Evolutionary conservation across 352 stramenopile species (phyloP).

Genomic region (Albugo laibachii): DNA sequence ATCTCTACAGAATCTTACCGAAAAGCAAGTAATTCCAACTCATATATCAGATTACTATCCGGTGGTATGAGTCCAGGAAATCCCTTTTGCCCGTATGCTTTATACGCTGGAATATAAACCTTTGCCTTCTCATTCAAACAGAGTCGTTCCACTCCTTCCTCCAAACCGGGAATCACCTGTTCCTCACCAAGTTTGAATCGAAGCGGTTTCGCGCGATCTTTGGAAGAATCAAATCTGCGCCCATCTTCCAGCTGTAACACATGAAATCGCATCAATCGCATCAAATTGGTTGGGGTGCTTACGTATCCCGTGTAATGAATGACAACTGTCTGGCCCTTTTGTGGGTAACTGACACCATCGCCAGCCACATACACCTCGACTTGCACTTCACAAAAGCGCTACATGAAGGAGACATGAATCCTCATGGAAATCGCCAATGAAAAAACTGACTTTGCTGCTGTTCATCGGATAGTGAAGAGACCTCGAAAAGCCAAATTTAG

Average conservation of each 20-base stretch:
- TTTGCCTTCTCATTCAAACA: slow-evolving; percentile 76
- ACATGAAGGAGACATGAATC: not conserved
- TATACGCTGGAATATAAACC: slow-evolving; percentile 68
- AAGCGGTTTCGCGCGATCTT: slow-evolving; percentile 73
- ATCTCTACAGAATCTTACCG: slow-evolving; percentile 11
- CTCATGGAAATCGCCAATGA: too few relatives aligned
- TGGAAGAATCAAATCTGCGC: slow-evolving; percentile 17
- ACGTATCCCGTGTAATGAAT: slow-evolving; percentile 81
- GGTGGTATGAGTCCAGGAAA: slow-evolving; percentile 77
- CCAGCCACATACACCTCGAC: slow-evolving; percentile 79
- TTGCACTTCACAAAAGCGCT: slow-evolving; percentile 54
- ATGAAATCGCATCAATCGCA: not conserved
- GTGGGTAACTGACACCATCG: slow-evolving; percentile 82
- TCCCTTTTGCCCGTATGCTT: slow-evolving; percentile 70
- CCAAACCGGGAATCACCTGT: slow-evolving; percentile 75
- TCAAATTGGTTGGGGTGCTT: slow-evolving; percentile 2
- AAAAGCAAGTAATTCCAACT: slow-evolving; percentile 82
- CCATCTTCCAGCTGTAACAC: slow-evolving; percentile 11
- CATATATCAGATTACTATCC: slow-evolving; percentile 85
- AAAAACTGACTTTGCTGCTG: too few relatives aligned
- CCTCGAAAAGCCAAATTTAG: too few relatives aligned
- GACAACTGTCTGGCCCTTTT: slow-evolving; percentile 67
- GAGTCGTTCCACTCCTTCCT: slow-evolving; percentile 63
- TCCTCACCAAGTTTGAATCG: slow-evolving; percentile 79
- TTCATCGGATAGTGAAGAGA: too few relatives aligned